A percentile compares a stretch with the other conserved stretches of the same genome.
Evolutionary conservation across 768 basidiomycete genomes (phyloP).

Genomic region (Cantharellus anzutake): DNA sequence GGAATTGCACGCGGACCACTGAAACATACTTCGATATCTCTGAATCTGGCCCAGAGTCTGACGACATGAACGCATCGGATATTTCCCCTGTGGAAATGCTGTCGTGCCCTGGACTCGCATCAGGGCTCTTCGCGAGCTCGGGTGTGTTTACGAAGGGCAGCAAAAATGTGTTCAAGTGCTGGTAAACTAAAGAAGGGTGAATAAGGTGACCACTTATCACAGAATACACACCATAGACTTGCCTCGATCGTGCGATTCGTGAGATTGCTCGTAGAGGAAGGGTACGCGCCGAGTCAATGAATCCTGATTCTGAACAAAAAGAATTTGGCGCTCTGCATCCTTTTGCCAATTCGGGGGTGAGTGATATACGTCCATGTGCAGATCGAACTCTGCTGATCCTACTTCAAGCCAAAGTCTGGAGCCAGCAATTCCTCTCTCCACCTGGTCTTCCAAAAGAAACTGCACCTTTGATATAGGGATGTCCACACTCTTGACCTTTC

Average conservation of each 20-base stretch:
- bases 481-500: conserved; percentile 40
- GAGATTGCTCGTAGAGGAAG: conserved; percentile 21
- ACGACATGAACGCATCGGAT: background rate
- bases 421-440: background rate
- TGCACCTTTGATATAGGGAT: conserved; percentile 33
- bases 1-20: too few relatives aligned
- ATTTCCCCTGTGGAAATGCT: background rate
- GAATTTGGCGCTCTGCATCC: conserved; percentile 32
- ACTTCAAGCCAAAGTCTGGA: conserved; percentile 45
- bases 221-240: background rate
- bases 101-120: background rate
- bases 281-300: conserved; percentile 40
- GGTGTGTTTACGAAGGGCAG: background rate
- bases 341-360: conserved; percentile 38
- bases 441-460: conserved; percentile 20
- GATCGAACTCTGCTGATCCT: conserved; percentile 31
- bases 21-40: too few relatives aligned
- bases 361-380: conserved; percentile 48
- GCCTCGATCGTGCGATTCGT: background rate
- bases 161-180: conserved; percentile 1
- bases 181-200: background rate
- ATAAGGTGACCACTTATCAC: background rate
- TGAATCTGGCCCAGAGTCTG: background rate
- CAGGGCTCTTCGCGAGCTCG: background rate
- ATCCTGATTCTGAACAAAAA: conserved; percentile 59